Evolutionary conservation across 2,329 filamentous ascomycete species (phyloP).

Genomic region (Fusarium austroafricanum): DNA sequence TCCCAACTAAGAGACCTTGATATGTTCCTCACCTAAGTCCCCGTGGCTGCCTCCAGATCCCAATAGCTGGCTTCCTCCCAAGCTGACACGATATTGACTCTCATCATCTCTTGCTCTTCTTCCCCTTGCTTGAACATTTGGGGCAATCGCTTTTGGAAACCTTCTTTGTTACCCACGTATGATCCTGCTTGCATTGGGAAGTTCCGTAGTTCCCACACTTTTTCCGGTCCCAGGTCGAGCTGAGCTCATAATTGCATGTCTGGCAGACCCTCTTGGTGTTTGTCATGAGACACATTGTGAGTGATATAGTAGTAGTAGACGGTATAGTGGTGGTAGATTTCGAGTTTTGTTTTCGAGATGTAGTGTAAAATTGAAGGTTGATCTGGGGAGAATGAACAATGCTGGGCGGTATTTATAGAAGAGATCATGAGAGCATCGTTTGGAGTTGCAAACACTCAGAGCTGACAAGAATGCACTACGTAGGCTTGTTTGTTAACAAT

Average conservation of each 20-base stretch:
- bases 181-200: background rate
- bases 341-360: background rate
- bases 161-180: background rate
- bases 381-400: background rate
- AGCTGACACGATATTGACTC: too few species aligned
- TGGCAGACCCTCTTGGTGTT: background rate
- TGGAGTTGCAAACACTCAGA: too few species aligned
- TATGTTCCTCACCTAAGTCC: too few species aligned
- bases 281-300: background rate
- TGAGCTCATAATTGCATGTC: background rate
- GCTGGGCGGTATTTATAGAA: accelerated
- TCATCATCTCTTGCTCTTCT: background rate
- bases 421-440: too few species aligned
- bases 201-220: background rate
- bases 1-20: too few species aligned
- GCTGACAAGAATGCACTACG: too few species aligned
- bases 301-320: background rate
- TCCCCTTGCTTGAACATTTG: accelerated
- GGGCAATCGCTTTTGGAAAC: background rate
- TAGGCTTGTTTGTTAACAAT: background rate
- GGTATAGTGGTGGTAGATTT: accelerated
- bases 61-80: background rate
- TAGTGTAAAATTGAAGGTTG: background rate
- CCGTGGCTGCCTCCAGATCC: too few species aligned
- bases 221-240: background rate